Conservation (phyloP, 192 early-diverging fungal genomes). For the Obelidium mucronatum region DNA sequence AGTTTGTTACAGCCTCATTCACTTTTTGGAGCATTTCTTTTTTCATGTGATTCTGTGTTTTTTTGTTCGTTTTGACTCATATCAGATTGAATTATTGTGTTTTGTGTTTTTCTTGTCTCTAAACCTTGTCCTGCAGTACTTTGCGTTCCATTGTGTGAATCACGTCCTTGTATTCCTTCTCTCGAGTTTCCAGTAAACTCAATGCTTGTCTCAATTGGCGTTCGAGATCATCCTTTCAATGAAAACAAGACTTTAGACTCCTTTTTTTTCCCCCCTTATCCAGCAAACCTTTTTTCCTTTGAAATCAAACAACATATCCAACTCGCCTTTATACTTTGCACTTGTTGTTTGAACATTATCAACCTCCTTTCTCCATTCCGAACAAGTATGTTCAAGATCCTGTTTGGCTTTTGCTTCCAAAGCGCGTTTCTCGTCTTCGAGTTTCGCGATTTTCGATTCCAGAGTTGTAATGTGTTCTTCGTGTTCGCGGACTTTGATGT, state of each 20-base stretch:
- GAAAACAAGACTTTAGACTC: not conserved
- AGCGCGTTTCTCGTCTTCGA: slow-evolving; percentile 57
- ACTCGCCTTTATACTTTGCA: slow-evolving; percentile 56
- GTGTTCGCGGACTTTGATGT: slow-evolving; percentile 69
- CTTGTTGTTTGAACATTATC: slow-evolving; percentile 47
- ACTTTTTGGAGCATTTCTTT: slow-evolving; percentile 70
- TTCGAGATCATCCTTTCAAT: slow-evolving; percentile 57
- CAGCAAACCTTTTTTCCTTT: slow-evolving; percentile 47
- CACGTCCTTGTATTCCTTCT: slow-evolving; percentile 58
- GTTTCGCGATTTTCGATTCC: slow-evolving; percentile 43
- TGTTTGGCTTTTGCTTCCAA: slow-evolving; percentile 43
- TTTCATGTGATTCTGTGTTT: slow-evolving; percentile 57
- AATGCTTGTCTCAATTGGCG: slow-evolving; percentile 46
- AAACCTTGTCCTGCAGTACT: slow-evolving; percentile 66
- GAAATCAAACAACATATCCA: slow-evolving; percentile 59
- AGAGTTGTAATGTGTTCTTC: slow-evolving; percentile 59
- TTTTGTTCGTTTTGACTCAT: no score
- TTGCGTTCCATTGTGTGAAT: slow-evolving; percentile 66
- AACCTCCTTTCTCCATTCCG: slow-evolving; percentile 42
- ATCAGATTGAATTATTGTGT: slow-evolving; percentile 2
- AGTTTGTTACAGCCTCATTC: slow-evolving; percentile 64
- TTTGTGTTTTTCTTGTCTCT: not conserved
- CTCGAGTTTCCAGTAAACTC: slow-evolving; percentile 53
- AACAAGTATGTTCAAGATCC: slow-evolving; percentile 42
- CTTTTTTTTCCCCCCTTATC: not conserved